Evolutionary conservation across 140 eudicot genomes (phyloP), one percentile per base, ranked within the genome.

Genomic region (Senecio squalidus): DNA sequence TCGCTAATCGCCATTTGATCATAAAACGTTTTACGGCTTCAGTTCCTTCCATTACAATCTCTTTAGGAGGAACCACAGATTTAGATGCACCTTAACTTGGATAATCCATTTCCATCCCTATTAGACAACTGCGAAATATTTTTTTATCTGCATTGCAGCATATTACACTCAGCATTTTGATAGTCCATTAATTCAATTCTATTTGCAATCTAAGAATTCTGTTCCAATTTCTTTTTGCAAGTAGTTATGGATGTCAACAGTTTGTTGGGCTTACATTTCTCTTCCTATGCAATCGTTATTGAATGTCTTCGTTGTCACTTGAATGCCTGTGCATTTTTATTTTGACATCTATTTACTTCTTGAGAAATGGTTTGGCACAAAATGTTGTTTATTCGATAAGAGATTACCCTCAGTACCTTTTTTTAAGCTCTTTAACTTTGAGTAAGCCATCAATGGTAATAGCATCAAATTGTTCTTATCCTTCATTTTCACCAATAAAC

Each of bases 11-110:
- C 69, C 82, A 80, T 68, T 78, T 74, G 31, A 54, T 30, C 88
- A 84, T 74, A 62, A 64, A 84, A 10, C 56, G 55, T 80, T 73
- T 76, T 9, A 88, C 72, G 33, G 80, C 76, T 59, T 78, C 77
- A 4, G 70, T 58, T 34, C 94, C 96, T 58, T 70, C 8, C 51
- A 16, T 34, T 5, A 66, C 75, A 24, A 84, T 55, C 62, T 78
- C 78, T 14, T 23, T 39, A 1, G 93, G 93, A 64, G 93, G 95
- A 21, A 78, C 39, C 13, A 75, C 73, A 39, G n/a, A n/a, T n/a
- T n/a, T n/a, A n/a, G n/a, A n/a, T n/a, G n/a, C n/a, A n/a, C n/a
- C n/a, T n/a, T n/a, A n/a, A n/a, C n/a, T n/a, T n/a, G n/a, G n/a
- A n/a, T n/a, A n/a, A n/a, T n/a, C n/a, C n/a, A n/a, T n/a, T n/a